Conservation (phyloP, 78 protist genomes). For the Dictyostelium brefeldianum region DNA sequence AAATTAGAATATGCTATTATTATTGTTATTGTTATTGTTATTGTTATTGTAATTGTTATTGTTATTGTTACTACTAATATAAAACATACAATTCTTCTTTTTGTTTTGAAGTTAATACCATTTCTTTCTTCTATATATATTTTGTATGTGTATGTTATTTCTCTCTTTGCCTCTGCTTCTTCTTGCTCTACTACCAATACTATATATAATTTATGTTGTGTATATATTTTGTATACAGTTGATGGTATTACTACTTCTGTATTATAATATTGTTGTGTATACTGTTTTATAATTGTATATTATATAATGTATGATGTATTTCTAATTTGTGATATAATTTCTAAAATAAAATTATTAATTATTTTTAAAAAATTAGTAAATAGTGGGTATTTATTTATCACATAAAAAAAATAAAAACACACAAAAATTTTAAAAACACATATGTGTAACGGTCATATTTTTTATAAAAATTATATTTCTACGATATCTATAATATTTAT, state of each 20-base stretch:
- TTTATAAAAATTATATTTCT: no score
- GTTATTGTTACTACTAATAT: neutral
- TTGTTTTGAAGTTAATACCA: conserved; percentile 40
- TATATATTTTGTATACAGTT: neutral
- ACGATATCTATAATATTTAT: no score
- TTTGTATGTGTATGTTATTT: neutral
- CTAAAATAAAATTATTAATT: no score
- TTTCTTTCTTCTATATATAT: neutral
- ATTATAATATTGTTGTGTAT: no score
- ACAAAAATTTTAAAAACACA: no score
- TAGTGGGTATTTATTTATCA: no score
- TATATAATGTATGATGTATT: no score
- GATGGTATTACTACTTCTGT: neutral
- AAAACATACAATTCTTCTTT: conserved; percentile 23
- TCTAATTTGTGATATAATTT: no score
- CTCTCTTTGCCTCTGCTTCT: neutral
- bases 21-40: neutral
- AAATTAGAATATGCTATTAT: neutral
- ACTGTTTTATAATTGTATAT: no score
- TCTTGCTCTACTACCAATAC: neutral
- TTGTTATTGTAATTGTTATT: neutral
- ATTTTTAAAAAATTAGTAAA: no score
- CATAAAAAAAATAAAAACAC: no score
- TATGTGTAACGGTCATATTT: no score
- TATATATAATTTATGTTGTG: neutral